Evolutionary conservation across 2,329 filamentous ascomycete species (phyloP).

Genomic region (Aspergillus brunneoviolaceus): DNA sequence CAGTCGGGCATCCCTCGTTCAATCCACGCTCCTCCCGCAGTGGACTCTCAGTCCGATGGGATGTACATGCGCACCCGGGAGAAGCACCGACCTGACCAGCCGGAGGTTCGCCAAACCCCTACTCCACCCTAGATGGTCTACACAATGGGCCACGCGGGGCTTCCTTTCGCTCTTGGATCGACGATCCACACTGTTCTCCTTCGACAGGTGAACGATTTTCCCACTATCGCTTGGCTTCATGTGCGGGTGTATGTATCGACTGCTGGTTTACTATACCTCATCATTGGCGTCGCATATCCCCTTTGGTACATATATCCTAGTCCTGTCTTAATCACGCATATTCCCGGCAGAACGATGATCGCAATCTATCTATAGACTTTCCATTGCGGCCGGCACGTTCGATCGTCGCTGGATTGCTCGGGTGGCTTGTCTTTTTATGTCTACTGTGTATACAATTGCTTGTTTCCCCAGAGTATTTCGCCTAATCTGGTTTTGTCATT

Average conservation of each 20-base stretch:
- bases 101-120: constrained; percentile 33
- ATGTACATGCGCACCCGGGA: constrained; percentile 37
- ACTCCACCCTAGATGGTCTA: constrained; percentile 31
- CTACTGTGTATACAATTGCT: not conserved
- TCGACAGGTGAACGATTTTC: not conserved
- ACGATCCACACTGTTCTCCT: not conserved
- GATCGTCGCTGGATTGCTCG: constrained; percentile 5
- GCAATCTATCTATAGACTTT: constrained; percentile 19
- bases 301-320: constrained; percentile 2
- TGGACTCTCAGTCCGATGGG: constrained; percentile 26
- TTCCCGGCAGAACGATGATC: not conserved
- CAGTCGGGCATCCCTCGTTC: constrained; percentile 21
- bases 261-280: constrained; percentile 2
- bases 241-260: constrained; percentile 1
- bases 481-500: not conserved
- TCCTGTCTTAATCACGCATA: constrained; percentile 5
- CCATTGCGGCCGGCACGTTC: constrained; percentile 14
- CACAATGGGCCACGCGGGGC: not conserved
- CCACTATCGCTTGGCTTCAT: not conserved
- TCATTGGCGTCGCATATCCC: constrained; percentile 23
- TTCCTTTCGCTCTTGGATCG: not conserved
- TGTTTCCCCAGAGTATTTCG: not conserved
- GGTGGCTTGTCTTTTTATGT: not conserved
- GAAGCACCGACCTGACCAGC: constrained; percentile 21
- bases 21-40: constrained; percentile 14